These are phyloP conservation scores for Cladosporium sp. DNA, from an alignment of 2,329 filamentous ascomycete species.

Conservation along the genomic window DNA sequence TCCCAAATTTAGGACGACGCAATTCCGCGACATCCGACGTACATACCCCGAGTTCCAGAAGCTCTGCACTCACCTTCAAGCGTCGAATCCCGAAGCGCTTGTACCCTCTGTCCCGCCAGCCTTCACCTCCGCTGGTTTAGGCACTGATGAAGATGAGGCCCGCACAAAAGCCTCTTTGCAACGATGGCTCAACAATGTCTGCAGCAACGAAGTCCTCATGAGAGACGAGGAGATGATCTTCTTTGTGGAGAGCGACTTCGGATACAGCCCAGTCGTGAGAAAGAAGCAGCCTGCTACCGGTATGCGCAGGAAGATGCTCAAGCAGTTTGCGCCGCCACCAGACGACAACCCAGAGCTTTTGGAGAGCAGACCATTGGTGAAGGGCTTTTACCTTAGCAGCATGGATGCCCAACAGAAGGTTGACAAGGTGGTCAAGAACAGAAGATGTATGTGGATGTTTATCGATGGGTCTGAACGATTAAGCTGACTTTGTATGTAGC, in stretches of 20 bases:
- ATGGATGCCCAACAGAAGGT: conserved; percentile 99
- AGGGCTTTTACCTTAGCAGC: conserved; percentile 89
- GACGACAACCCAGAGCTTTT: conserved; percentile 95
- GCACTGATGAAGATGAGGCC: conserved; percentile 91
- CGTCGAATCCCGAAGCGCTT: conserved; percentile 92
- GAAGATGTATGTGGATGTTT: conserved; percentile 66
- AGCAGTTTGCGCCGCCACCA: conserved; percentile 95
- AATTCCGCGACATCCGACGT: conserved; percentile 95
- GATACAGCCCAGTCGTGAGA: conserved; percentile 92
- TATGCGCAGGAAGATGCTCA: conserved; percentile 89
- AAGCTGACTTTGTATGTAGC: conserved; percentile 56
- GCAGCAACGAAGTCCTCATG: conserved; percentile 88
- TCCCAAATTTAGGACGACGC: conserved; percentile 95
- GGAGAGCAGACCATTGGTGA: conserved; percentile 85
- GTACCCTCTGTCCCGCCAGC: conserved; percentile 94
- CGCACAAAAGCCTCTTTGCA: conserved; percentile 88
- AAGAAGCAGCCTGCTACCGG: conserved; percentile 97
- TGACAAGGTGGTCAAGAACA: conserved; percentile 86
- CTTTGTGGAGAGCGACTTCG: conserved; percentile 98
- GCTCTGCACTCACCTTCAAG: conserved; percentile 92
- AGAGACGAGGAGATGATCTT: conserved; percentile 95
- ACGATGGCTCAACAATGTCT: conserved; percentile 92
- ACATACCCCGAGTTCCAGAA: conserved; percentile 96
- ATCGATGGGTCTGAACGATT: neutral
- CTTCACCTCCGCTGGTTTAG: conserved; percentile 89